A percentile compares a stretch with the other conserved stretches of the same genome.
These are phyloP conservation scores for Penicillium thymicola DNA, from an alignment of 2,329 filamentous ascomycete species.

Conservation along the genomic window DNA sequence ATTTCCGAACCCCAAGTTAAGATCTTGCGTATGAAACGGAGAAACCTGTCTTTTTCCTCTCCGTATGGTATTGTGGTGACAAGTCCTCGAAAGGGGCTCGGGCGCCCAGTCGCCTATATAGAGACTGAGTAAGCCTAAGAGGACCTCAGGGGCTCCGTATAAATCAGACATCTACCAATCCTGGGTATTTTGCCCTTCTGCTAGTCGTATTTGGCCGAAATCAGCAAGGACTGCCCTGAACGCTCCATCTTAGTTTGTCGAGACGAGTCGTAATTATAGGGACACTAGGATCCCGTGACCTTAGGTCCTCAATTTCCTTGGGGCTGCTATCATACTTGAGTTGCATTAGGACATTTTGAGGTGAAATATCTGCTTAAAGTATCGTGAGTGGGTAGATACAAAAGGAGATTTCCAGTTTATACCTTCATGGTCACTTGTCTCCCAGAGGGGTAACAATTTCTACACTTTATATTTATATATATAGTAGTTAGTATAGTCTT, in stretches of 20 bases:
- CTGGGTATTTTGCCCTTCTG: background rate
- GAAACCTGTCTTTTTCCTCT: constrained; percentile 3
- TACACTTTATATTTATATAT: too few species aligned
- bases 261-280: background rate
- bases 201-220: background rate
- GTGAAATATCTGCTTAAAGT: background rate
- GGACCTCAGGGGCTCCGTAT: background rate
- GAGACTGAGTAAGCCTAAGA: background rate
- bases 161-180: background rate
- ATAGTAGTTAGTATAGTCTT: too few species aligned
- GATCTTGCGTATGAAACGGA: constrained; percentile 2
- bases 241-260: background rate
- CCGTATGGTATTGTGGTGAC: constrained; percentile 1
- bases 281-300: background rate
- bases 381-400: background rate
- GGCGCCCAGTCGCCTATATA: constrained; percentile 1
- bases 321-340: background rate
- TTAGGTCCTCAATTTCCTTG: background rate
- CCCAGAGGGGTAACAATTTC: too few species aligned
- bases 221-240: background rate
- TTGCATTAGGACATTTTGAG: background rate
- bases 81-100: constrained; percentile 4
- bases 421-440: too few species aligned
- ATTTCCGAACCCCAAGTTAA: constrained; percentile 1
- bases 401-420: too few species aligned